These are phyloP conservation scores for Dalbergia oliveri DNA, from an alignment of 306 rosid species.

Conservation along the genomic window DNA sequence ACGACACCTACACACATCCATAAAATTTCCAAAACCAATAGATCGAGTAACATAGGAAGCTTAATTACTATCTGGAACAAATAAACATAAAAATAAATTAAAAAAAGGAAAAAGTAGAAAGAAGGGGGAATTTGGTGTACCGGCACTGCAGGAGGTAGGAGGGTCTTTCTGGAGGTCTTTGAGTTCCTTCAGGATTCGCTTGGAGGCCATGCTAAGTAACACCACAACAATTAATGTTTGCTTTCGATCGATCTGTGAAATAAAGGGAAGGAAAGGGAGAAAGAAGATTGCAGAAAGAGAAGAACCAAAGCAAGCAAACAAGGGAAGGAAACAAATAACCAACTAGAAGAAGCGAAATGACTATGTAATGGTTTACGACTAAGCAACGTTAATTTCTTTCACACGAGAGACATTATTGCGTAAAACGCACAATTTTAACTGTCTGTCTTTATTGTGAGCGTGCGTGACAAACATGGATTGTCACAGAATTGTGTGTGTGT, in stretches of 20 bases:
- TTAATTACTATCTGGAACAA: neutral
- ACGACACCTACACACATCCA: slow-evolving; percentile 16
- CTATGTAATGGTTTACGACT: neutral
- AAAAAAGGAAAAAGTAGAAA: neutral
- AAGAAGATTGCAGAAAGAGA: slow-evolving; percentile 3
- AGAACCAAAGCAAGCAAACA: neutral
- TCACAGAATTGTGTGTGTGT: too few relatives aligned
- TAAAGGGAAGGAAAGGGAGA: neutral
- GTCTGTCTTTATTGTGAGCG: too few relatives aligned
- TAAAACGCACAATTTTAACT: too few relatives aligned
- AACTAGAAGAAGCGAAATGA: slow-evolving; percentile 7
- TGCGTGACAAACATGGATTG: too few relatives aligned
- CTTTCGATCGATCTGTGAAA: slow-evolving; percentile 54
- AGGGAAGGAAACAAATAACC: neutral
- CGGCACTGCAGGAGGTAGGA: slow-evolving; percentile 89
- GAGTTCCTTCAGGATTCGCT: slow-evolving; percentile 90
- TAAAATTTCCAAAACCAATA: slow-evolving; percentile 11
- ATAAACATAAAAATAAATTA: neutral
- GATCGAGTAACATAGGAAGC: slow-evolving; percentile 52
- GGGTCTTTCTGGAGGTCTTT: slow-evolving; percentile 93
- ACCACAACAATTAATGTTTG: neutral
- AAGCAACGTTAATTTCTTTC: slow-evolving; percentile 12
- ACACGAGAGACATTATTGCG: neutral
- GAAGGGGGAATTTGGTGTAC: slow-evolving; percentile 43
- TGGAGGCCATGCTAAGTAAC: slow-evolving; percentile 68